Evolutionary conservation across 2,329 filamentous ascomycete genomes (phyloP).

Genomic region (Fusarium sp.): DNA sequence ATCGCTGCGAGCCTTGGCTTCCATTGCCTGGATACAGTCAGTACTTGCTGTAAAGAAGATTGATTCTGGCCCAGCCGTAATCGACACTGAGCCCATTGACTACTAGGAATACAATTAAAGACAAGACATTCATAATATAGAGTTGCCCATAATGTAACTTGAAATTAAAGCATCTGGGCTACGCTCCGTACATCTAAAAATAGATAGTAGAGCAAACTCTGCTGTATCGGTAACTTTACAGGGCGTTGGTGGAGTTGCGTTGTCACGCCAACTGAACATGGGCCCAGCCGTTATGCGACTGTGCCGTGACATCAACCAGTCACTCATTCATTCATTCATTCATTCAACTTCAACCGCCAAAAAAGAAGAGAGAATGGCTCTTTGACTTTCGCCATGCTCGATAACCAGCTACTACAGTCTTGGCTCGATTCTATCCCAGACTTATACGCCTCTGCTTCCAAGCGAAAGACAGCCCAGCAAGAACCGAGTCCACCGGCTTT

Average conservation of each 20-base stretch:
- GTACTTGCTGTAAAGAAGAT: too few species aligned
- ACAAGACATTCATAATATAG: too few species aligned
- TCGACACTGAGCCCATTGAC: too few species aligned
- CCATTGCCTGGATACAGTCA: too few species aligned
- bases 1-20: too few species aligned
- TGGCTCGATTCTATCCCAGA: conserved; percentile 17
- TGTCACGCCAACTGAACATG: conserved; percentile 3
- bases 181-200: too few species aligned
- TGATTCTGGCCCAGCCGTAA: too few species aligned
- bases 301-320: conserved; percentile 9
- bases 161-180: neutral
- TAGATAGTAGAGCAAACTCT: too few species aligned
- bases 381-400: conserved; percentile 1
- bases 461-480: conserved; percentile 10
- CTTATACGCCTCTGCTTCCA: neutral
- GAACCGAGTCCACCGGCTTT: conserved; percentile 3
- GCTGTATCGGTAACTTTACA: neutral
- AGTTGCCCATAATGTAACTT: too few species aligned
- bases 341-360: neutral
- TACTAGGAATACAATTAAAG: too few species aligned
- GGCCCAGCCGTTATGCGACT: neutral
- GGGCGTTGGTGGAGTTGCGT: conserved; percentile 1
- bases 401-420: neutral
- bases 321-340: neutral
- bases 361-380: neutral